A percentile compares a stretch with the other conserved stretches of the same genome.
Evolutionary conservation across 163 green algal genomes (phyloP).

Genomic region (Chlorella variabilis): DNA sequence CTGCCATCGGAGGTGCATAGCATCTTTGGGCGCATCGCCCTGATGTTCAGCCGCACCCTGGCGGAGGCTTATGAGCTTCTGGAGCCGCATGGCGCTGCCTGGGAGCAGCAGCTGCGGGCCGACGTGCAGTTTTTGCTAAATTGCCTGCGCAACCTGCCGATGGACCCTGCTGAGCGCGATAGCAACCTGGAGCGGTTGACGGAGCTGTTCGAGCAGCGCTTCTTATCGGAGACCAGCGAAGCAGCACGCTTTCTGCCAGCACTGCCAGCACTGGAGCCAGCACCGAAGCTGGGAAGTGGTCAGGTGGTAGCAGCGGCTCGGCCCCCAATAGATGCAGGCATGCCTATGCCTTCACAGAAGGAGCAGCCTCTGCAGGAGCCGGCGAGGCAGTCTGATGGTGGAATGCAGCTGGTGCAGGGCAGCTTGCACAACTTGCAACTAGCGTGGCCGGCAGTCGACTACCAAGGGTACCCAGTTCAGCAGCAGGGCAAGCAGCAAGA

Average conservation of each 20-base stretch:
- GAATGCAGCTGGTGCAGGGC: no score
- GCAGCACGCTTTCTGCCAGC: not conserved
- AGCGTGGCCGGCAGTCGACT: no score
- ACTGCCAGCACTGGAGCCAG: no score
- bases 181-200: conserved; percentile 34
- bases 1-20: conserved; percentile 60
- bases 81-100: conserved; percentile 43
- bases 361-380: no score
- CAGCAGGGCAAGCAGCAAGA: no score
- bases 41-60: conserved; percentile 65
- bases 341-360: no score
- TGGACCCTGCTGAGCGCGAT: conserved; percentile 14
- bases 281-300: no score
- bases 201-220: conserved; percentile 26
- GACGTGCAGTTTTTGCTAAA: conserved; percentile 48
- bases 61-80: conserved; percentile 68
- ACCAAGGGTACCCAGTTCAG: no score
- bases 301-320: no score
- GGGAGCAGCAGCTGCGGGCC: conserved; percentile 42
- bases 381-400: no score
- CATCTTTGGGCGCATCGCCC: conserved; percentile 77
- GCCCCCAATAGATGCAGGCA: no score
- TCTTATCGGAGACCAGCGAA: not conserved
- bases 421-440: no score
- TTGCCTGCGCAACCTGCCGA: conserved; percentile 46